Percentiles rank a stretch among this genome's conserved stretches.
Evolutionary conservation across 805 yeast genomes (phyloP).

Genomic region (Candida piceae): DNA sequence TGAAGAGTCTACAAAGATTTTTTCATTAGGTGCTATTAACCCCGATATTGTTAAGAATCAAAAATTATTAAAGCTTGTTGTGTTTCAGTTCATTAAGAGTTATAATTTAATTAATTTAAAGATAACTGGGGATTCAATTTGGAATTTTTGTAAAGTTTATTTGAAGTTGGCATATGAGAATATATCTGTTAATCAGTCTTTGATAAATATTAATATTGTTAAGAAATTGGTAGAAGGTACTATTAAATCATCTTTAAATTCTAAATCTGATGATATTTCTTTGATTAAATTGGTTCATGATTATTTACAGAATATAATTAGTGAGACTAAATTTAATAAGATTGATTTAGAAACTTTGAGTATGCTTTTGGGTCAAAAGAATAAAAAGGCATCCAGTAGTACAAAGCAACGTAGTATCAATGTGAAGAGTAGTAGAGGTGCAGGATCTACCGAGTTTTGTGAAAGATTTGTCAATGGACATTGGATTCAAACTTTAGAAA

Average conservation of each 20-base stretch:
- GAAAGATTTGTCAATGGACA: slow-evolving; percentile 47
- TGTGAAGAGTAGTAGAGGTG: not conserved
- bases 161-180: slow-evolving; percentile 32
- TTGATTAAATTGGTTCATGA: slow-evolving; percentile 45
- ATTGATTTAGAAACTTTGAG: slow-evolving; percentile 44
- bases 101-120: slow-evolving; percentile 54
- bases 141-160: slow-evolving; percentile 62
- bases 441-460: slow-evolving; percentile 33
- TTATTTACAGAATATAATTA: slow-evolving; percentile 42
- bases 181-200: slow-evolving; percentile 23
- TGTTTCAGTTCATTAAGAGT: slow-evolving; percentile 45
- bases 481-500: slow-evolving; percentile 61
- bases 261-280: slow-evolving; percentile 46
- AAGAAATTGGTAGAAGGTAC: slow-evolving; percentile 54
- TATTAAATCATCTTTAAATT: slow-evolving; percentile 40
- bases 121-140: slow-evolving; percentile 52
- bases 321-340: slow-evolving; percentile 40
- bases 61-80: slow-evolving; percentile 39
- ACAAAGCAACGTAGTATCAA: slow-evolving; percentile 17
- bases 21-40: slow-evolving; percentile 68
- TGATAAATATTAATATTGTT: slow-evolving; percentile 33
- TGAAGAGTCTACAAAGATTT: slow-evolving; percentile 53
- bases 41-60: slow-evolving; percentile 59
- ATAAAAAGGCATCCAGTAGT: slow-evolving; percentile 12
- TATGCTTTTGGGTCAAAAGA: slow-evolving; percentile 38